Percentiles rank a stretch among this genome's conserved stretches.
Evolutionary conservation across 805 yeast species (phyloP).

Genomic region (Candida germanica): DNA sequence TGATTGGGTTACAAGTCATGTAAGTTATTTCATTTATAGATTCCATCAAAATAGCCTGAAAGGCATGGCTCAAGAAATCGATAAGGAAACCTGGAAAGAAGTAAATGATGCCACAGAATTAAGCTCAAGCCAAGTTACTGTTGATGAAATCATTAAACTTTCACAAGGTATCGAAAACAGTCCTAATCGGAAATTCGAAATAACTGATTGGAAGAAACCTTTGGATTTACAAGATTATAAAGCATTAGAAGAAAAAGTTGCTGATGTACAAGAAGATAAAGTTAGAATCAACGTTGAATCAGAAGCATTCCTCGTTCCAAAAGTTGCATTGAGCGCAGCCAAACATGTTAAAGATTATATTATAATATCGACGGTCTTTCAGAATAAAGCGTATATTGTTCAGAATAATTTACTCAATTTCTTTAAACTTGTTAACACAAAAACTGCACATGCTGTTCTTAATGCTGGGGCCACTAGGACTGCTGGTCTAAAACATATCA

Average conservation of each 20-base stretch:
- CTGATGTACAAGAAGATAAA: background rate
- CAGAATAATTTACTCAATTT: conserved; percentile 44
- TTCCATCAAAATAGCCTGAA: conserved; percentile 53
- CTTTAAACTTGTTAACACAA: conserved; percentile 47
- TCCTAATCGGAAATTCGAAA: conserved; percentile 21
- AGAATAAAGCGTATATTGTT: conserved; percentile 37
- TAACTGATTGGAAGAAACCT: conserved; percentile 24
- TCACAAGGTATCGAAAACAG: conserved; percentile 20
- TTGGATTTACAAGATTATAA: conserved; percentile 21
- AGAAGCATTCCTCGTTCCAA: conserved; percentile 30
- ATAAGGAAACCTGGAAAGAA: conserved; percentile 79
- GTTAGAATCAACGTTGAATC: conserved; percentile 13
- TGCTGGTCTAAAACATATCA: conserved; percentile 70
- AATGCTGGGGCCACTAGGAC: conserved; percentile 76
- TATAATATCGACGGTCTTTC: conserved; percentile 55
- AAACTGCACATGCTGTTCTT: conserved; percentile 57
- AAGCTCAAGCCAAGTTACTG: conserved; percentile 18
- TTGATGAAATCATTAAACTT: conserved; percentile 25
- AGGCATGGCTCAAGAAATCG: conserved; percentile 48
- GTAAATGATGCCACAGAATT: conserved; percentile 48
- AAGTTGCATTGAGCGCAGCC: conserved; percentile 20
- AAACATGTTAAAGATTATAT: conserved; percentile 48
- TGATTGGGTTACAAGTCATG: conserved; percentile 64
- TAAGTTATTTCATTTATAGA: conserved; percentile 53
- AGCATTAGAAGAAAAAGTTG: background rate